Evolutionary conservation across 495 filamentous ascomycete species (phyloP), one percentile per base, ranked within the genome.

Genomic region (Hypoxylon lenormandii): DNA sequence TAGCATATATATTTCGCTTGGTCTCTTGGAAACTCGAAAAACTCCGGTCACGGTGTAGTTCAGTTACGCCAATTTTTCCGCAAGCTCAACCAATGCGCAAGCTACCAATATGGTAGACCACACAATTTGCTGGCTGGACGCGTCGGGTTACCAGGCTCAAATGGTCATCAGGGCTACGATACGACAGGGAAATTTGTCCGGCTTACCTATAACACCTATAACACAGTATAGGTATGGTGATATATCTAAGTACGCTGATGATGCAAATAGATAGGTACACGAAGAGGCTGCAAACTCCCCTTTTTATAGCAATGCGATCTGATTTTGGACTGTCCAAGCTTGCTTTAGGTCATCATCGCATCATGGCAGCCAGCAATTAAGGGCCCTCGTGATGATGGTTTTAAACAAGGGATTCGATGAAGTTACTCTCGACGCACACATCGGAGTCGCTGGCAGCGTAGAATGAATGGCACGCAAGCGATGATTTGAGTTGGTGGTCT

Each of bases 331-430:
- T 84, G 81, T 84, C 78, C 81, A 74, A 59, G 67, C 79, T 82
- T 84, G 81, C 74, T 84, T 90, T 86, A 97, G 94, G 94, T 98
- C 94, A 93, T 97, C 94, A 93, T 79, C 92, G 88, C 84, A 88
- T 98, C 94, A 94, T 98, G 94, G 92, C 80, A 84, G 89, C 89
- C 92, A 81, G 74, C 78, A 84, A 77, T 78, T 69, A 78, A 85
- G 82, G 89, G 89, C 92, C 91, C 94, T 98, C 94, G 91, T 92
- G 90, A 92, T 88, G 88, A 97, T 93, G 94, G 94, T 98, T 98
- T 98, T 98, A 92, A 86, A 63, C 92, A 89, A 91, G 87, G 90
- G 87, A 83, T 82, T 81, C 74, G 70, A 72, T 28, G 68, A 71
- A 80, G 81, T 82, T 83, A 75, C 79, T 94, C 91, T 94, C 82